These are phyloP conservation scores for Hyphodiscus hymeniophilus DNA, from an alignment of 495 filamentous ascomycete species.

Conservation along the genomic window DNA sequence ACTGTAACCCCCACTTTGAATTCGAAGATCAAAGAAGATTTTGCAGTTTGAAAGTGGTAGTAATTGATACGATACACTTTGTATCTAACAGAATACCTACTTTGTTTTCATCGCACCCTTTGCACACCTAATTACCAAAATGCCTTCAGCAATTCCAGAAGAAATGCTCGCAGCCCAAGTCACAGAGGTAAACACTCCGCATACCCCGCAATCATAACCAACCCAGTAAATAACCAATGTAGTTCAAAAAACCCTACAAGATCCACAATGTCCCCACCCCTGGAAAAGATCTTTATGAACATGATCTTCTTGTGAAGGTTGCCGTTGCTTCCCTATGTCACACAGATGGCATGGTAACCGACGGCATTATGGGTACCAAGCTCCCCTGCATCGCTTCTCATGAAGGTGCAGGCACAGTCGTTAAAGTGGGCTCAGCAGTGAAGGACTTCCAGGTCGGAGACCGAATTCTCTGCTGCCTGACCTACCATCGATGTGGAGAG, in stretches of 20 bases:
- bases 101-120: too few species aligned
- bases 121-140: too few species aligned
- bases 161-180: conserved; percentile 1
- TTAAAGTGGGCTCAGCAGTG: conserved; percentile 35
- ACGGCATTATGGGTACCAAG: conserved; percentile 32
- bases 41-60: too few species aligned
- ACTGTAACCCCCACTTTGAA: too few species aligned
- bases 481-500: conserved; percentile 36
- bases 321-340: conserved; percentile 53
- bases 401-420: conserved; percentile 49
- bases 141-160: neutral
- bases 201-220: neutral
- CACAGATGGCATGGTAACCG: conserved; percentile 45
- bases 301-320: conserved; percentile 50
- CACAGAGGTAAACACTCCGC: neutral
- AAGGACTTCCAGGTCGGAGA: conserved; percentile 38
- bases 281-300: conserved; percentile 27
- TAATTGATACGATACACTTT: too few species aligned
- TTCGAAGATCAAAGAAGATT: too few species aligned
- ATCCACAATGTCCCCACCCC: conserved; percentile 42
- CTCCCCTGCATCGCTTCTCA: conserved; percentile 49
- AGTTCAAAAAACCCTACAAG: conserved; percentile 44
- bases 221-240: neutral
- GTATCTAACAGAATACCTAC: too few species aligned
- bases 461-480: conserved; percentile 38